phyloP scores from a whole-genome alignment of 352 stramenopile genomes.

The Pythium plurisporium region DNA sequence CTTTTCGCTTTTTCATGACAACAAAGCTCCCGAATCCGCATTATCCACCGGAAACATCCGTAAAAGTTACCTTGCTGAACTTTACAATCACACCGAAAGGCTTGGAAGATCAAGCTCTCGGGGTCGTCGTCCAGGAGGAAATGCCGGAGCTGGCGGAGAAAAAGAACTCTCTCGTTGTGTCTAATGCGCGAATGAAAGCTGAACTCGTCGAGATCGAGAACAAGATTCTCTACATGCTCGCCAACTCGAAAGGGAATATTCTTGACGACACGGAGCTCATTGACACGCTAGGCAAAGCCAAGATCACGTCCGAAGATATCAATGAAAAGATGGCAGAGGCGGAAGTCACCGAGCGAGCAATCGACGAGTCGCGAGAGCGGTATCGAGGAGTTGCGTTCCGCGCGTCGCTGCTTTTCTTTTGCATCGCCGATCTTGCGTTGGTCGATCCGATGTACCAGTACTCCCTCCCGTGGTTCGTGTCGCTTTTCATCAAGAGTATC shows the following conservation, averaged over 20 bases:
- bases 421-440: slow-evolving; percentile 88
- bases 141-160: slow-evolving; percentile 90
- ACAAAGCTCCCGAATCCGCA: slow-evolving; percentile 93
- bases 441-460: slow-evolving; percentile 95
- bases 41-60: slow-evolving; percentile 91
- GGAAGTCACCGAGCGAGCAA: slow-evolving; percentile 89
- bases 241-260: slow-evolving; percentile 90
- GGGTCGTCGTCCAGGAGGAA: slow-evolving; percentile 89
- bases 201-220: slow-evolving; percentile 94
- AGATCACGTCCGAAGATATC: slow-evolving; percentile 90
- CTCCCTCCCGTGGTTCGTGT: slow-evolving; percentile 93
- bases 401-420: slow-evolving; percentile 93
- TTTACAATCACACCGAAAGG: slow-evolving; percentile 95
- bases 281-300: slow-evolving; percentile 90
- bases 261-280: slow-evolving; percentile 92
- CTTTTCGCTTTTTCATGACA: slow-evolving; percentile 94
- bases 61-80: slow-evolving; percentile 94
- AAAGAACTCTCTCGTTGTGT: slow-evolving; percentile 91
- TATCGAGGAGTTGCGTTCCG: slow-evolving; percentile 89
- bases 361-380: slow-evolving; percentile 87
- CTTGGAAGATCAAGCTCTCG: slow-evolving; percentile 90
- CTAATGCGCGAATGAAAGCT: slow-evolving; percentile 88
- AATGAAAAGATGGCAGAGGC: slow-evolving; percentile 90
- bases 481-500: slow-evolving; percentile 88
- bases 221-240: slow-evolving; percentile 92